Evolutionary conservation across 2,329 filamentous ascomycete genomes (phyloP), one percentile per base, ranked within the genome.

Genomic region (Venturia pyrina): DNA sequence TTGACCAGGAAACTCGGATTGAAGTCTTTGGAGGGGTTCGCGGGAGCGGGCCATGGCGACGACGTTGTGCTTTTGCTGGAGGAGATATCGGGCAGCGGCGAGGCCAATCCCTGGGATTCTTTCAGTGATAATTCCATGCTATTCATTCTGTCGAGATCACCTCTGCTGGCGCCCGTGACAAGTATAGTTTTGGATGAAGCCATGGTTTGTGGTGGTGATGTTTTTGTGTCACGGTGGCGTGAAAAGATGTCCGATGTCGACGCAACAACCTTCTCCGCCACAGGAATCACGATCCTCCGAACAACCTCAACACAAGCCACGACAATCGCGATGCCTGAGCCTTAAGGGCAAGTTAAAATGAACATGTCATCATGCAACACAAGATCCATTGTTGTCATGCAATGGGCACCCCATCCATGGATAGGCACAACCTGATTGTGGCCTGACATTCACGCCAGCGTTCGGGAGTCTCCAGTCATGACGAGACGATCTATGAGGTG

Each of bases 151-250:
- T 32, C 15, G 1, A 62, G 40, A 63, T 62, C 46, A 82, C 85
- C 86, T 77, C 85, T 78, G 1, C 85, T 87, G 66, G 86, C 86
- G 66, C 87, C 87, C 0, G 87, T 88, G 34, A 84, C 69, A 32
- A 83, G 78, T 34, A 84, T 76, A 2, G 80, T 78, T 70, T 80
- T 81, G 50, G 32, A 7, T 10, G 44, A 28, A 56, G 63, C 28
- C 63, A 65, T 65, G 24, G 21, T 40, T 21, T 61, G 43, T 28
- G 19, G 43, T 46, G 24, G 37, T 28, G 40, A 28, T 62, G 60
- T 44, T 46, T 43, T 57, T 17, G 28, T 6, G 53, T n/a, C n/a
- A n/a, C n/a, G n/a, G n/a, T 59, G 32, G 28, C 32, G 40, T 37
- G 28, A 19, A 11, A 6, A 37, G 32, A 37, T 37, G 7, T 59